Base-by-base conservation (phyloP, 345 rosid genomes). In the Gossypium longicalyx region DNA sequence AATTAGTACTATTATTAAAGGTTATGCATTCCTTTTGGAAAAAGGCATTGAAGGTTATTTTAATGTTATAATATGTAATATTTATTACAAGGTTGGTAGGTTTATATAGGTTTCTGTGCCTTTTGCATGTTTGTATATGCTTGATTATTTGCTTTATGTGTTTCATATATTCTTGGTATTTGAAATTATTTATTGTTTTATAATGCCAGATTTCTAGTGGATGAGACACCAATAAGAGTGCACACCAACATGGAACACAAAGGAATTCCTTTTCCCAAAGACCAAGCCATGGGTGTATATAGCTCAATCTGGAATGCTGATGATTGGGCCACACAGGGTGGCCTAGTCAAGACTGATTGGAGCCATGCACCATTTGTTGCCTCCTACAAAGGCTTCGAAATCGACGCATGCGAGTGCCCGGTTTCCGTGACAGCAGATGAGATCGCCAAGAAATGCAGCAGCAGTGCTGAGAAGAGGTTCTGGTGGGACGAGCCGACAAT, bases 291-390 rank as follows among this genome's bases (percentile, higher is more conserved):
- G 99, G 97, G 99, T 2, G 93, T 91, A 0, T 93, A 91, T 86
- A 96, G 99, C 79, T 96, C 99, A 12, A 93, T 96, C 44, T 96
- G 99, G 99, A 96, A 96, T 13, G 99, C 99, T 2, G 99, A 96
- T 71, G 98, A 96, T 77, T 96, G 99, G 99, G 99, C 99, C 1
- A 96, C 99, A 0, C 99, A 91, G 70, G 99, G 99, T 34, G 99
- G 99, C 7, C 84, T 89, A 52, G 83, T 96, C 11, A 96, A 96
- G 85, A 96, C 99, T 0, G 97, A 96, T 56, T 96, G 98, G 99
- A 85, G 80, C 75, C 99, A 93, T 27, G 98, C 98, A 2, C 99
- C 99, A 3, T 96, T 96, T 64, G 34, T 93, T 20, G 91, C 98
- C 22, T 86, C 98, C 22, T 96, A 96, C 88, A 90, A 73, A 16